Conservation (phyloP, 495 filamentous ascomycete genomes). For the Penicillium longicatenatum region DNA sequence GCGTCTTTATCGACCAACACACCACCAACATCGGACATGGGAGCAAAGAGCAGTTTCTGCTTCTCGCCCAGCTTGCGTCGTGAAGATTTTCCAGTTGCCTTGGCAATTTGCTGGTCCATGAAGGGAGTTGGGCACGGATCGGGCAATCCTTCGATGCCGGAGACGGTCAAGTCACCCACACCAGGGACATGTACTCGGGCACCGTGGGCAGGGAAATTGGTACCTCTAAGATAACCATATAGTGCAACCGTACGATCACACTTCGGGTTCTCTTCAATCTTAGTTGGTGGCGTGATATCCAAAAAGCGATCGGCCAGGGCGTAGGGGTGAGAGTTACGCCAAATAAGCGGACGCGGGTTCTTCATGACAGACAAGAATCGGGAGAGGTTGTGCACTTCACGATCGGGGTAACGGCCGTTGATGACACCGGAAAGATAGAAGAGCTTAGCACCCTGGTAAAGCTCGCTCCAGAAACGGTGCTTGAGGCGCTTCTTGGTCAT, state of each 20-base stretch:
- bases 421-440: constrained; percentile 96
- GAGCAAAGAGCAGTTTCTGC: constrained; percentile 91
- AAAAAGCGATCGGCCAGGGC: constrained; percentile 89
- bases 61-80: constrained; percentile 85
- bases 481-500: constrained; percentile 95
- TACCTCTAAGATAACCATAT: constrained; percentile 94
- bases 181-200: constrained; percentile 91
- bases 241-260: constrained; percentile 88
- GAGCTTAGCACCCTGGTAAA: constrained; percentile 94
- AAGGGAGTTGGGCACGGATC: constrained; percentile 95
- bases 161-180: constrained; percentile 88
- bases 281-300: constrained; percentile 89
- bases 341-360: constrained; percentile 92
- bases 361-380: constrained; percentile 98
- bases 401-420: constrained; percentile 94
- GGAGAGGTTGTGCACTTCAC: constrained; percentile 93
- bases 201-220: constrained; percentile 86
- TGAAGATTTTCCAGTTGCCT: constrained; percentile 75
- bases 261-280: constrained; percentile 82
- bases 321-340: constrained; percentile 96
- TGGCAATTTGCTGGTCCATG: constrained; percentile 81
- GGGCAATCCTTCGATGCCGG: constrained; percentile 79
- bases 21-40: constrained; percentile 96
- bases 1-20: constrained; percentile 81
- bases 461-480: constrained; percentile 92